Evolutionary conservation across 2,329 filamentous ascomycete species (phyloP).

Genomic region (Aspergillus jensenii): DNA sequence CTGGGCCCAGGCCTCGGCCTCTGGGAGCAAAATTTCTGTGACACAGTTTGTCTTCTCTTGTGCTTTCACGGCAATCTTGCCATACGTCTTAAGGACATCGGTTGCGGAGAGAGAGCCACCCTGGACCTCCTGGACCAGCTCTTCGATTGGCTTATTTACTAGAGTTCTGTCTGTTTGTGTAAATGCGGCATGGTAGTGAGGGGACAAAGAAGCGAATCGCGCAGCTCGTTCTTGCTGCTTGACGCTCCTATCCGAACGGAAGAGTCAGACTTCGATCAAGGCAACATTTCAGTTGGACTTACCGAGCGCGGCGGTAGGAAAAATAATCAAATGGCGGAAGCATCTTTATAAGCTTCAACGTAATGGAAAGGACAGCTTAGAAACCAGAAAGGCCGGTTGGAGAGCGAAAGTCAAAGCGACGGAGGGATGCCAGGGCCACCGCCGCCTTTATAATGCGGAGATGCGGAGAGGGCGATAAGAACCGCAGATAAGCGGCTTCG

Average conservation of each 20-base stretch:
- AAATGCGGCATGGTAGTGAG: constrained; percentile 65
- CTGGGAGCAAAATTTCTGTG: constrained; percentile 79
- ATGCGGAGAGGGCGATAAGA: constrained; percentile 24
- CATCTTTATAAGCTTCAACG: constrained; percentile 27
- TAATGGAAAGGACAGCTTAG: not conserved
- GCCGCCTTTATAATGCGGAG: constrained; percentile 23
- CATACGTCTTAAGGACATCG: constrained; percentile 79
- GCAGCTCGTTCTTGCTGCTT: constrained; percentile 75
- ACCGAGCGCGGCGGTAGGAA: constrained; percentile 72
- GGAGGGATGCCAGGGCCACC: not conserved
- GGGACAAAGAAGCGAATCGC: constrained; percentile 67
- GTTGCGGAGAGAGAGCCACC: constrained; percentile 63
- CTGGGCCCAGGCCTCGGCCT: constrained; percentile 71
- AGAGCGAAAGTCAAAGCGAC: not conserved
- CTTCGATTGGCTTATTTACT: constrained; percentile 70
- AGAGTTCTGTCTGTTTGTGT: constrained; percentile 65
- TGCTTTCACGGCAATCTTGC: constrained; percentile 79
- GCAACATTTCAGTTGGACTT: constrained; percentile 27
- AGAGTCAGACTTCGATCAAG: not conserved
- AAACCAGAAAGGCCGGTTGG: constrained; percentile 1
- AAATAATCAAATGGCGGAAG: constrained; percentile 65
- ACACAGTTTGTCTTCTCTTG: constrained; percentile 86
- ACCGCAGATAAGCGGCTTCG: constrained; percentile 24
- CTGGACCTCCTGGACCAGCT: constrained; percentile 76
- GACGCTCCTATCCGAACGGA: constrained; percentile 56